Evolutionary conservation across 768 basidiomycete species (phyloP).

Genomic region (Kockovaella imperatae): DNA sequence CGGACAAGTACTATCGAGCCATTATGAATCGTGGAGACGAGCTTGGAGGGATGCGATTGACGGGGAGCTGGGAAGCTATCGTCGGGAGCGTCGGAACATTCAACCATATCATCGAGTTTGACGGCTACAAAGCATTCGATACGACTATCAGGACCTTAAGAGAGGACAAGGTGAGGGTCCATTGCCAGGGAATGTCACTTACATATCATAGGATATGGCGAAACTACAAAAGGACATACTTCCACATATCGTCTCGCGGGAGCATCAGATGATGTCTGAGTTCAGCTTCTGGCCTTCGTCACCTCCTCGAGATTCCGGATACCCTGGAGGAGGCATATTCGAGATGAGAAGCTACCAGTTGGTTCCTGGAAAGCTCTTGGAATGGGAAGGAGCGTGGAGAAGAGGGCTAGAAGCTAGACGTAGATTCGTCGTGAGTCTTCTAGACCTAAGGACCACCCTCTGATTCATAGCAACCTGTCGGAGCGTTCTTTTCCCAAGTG

Average conservation of each 20-base stretch:
- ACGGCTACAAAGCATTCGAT: constrained; percentile 85
- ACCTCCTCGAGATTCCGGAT: constrained; percentile 71
- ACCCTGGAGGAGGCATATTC: constrained; percentile 60
- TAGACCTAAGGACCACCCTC: constrained; percentile 34
- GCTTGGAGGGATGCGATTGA: constrained; percentile 60
- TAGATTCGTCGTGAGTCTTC: constrained; percentile 70
- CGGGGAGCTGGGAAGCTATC: constrained; percentile 85
- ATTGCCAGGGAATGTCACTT: background rate
- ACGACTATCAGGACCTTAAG: constrained; percentile 59
- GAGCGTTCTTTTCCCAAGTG: constrained; percentile 45
- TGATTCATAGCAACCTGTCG: constrained; percentile 37
- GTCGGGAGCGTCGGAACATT: constrained; percentile 68
- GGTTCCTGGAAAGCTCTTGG: constrained; percentile 78
- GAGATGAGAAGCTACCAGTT: constrained; percentile 79
- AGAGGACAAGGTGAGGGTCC: constrained; percentile 55
- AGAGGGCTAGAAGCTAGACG: constrained; percentile 87
- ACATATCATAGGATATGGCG: constrained; percentile 17
- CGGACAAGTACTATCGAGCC: constrained; percentile 75
- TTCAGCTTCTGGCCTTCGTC: constrained; percentile 92
- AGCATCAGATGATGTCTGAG: constrained; percentile 66
- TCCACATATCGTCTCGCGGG: constrained; percentile 64
- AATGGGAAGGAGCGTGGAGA: constrained; percentile 95
- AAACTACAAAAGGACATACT: constrained; percentile 49
- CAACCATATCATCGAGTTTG: constrained; percentile 76
- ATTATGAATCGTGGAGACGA: constrained; percentile 64